Conservation (phyloP, 805 yeast genomes). For the Lipomyces starkeyi region DNA sequence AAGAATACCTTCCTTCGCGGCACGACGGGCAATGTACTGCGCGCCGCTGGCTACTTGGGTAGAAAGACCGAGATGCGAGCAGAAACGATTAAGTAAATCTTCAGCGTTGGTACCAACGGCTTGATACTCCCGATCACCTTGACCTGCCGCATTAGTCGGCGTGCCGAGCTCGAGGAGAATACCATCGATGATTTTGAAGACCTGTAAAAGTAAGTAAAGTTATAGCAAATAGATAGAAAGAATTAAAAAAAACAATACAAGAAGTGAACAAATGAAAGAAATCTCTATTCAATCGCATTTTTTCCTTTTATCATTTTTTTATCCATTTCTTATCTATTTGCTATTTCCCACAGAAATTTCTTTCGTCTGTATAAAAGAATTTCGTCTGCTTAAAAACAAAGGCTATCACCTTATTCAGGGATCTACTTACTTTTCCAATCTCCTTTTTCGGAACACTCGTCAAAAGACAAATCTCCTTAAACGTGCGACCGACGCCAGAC, state of each 20-base stretch:
- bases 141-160: constrained; percentile 34
- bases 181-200: constrained; percentile 79
- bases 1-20: constrained; percentile 87
- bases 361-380: not conserved
- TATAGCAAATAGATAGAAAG: constrained; percentile 7
- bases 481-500: constrained; percentile 91
- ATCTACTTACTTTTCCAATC: constrained; percentile 72
- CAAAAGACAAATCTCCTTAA: constrained; percentile 92
- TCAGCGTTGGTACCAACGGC: constrained; percentile 90
- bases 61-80: constrained; percentile 90
- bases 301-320: not conserved
- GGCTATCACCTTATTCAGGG: not conserved
- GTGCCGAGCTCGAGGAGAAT: constrained; percentile 46
- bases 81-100: constrained; percentile 91
- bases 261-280: not conserved
- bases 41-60: constrained; percentile 89
- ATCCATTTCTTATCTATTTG: not conserved
- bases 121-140: constrained; percentile 52
- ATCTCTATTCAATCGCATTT: not conserved
- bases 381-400: too few relatives aligned
- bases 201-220: constrained; percentile 16
- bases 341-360: not conserved
- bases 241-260: not conserved
- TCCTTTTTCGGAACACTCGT: constrained; percentile 93
- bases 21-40: constrained; percentile 85